phyloP scores from a whole-genome alignment of 2,329 filamentous ascomycete species.

The Fusarium napiforme region DNA sequence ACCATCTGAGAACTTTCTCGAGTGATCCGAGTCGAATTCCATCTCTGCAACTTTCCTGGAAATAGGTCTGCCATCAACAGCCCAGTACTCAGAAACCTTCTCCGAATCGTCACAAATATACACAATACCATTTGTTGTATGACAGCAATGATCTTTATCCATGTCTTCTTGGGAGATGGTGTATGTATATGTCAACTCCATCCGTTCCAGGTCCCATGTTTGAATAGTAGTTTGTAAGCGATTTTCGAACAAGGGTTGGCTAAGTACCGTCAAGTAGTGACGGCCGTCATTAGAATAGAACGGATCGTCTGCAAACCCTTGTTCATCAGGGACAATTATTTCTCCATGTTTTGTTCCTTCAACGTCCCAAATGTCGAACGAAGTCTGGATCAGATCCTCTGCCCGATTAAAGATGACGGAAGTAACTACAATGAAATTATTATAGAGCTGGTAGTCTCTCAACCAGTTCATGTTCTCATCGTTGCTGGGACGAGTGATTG shows the following conservation, averaged over 20 bases:
- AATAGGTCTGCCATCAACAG: background rate
- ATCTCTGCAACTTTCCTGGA: background rate
- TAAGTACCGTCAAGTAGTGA: background rate
- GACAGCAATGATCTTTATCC: background rate
- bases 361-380: slow-evolving; percentile 15
- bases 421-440: background rate
- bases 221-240: background rate
- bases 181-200: background rate
- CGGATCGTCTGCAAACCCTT: background rate
- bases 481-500: background rate
- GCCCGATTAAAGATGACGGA: background rate
- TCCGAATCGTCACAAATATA: background rate
- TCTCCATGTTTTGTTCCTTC: slow-evolving; percentile 6
- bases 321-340: background rate
- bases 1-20: background rate
- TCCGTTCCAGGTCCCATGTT: background rate
- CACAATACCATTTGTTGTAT: background rate
- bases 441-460: background rate
- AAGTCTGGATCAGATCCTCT: background rate
- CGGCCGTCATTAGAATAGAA: background rate
- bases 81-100: background rate
- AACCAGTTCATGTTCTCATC: background rate
- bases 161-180: background rate
- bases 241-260: background rate
- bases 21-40: background rate